Percentiles rank a stretch among this genome's conserved stretches.
Conservation (phyloP, 768 basidiomycete species). For the Leucosporidium yakuticum region DNA sequence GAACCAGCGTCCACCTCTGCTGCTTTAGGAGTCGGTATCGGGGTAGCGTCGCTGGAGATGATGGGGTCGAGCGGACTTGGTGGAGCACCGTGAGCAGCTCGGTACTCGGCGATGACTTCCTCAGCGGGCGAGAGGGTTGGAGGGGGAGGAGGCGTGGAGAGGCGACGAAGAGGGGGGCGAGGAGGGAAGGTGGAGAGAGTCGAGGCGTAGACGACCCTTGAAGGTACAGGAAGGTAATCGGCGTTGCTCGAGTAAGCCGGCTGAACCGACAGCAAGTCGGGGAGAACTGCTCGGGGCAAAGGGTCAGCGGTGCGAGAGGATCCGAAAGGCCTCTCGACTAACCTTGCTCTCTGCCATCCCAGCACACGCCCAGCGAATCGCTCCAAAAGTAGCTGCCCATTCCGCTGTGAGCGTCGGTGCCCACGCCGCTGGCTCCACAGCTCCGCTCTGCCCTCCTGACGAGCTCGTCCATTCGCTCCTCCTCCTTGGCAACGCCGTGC, state of each 20-base stretch:
- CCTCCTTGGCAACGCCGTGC: background rate
- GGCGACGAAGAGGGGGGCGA: too few species aligned
- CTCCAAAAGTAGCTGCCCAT: conserved; percentile 8
- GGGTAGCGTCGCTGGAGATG: background rate
- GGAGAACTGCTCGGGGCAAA: conserved; percentile 3
- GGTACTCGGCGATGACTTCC: conserved; percentile 12
- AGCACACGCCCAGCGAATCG: conserved; percentile 14
- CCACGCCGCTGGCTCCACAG: background rate
- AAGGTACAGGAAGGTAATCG: conserved; percentile 6
- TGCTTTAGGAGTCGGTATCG: background rate
- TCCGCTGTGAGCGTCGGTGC: background rate
- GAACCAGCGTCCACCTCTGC: background rate
- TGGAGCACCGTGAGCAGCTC: conserved; percentile 1
- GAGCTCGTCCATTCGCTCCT: conserved; percentile 1
- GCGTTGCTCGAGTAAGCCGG: conserved; percentile 10
- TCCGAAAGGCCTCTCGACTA: background rate
- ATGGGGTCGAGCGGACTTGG: conserved; percentile 2
- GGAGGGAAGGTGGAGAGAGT: too few species aligned
- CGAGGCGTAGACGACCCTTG: background rate
- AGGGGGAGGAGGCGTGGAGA: conserved; percentile 10
- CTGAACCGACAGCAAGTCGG: conserved; percentile 6
- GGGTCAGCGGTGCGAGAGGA: background rate
- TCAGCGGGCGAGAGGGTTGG: conserved; percentile 16
- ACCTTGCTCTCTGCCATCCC: conserved; percentile 23
- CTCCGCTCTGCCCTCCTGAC: background rate